Percentiles rank a stretch among this genome's conserved stretches.
Evolutionary conservation across 192 early-diverging fungal species (phyloP).

Genomic region (Pilobolus umbonatus): DNA sequence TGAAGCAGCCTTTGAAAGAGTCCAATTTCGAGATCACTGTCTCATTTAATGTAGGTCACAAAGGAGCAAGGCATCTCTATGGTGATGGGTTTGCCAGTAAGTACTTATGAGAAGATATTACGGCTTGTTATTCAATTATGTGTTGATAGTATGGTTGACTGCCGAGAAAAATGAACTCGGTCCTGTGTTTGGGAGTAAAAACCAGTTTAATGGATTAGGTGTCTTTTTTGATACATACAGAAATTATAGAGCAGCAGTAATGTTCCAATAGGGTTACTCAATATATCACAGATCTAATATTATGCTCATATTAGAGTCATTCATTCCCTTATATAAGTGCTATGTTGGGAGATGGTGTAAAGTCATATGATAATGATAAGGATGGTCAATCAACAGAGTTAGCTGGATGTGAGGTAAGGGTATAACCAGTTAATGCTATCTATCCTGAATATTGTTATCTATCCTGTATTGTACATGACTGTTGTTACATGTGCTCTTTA

Average conservation of each 20-base stretch:
- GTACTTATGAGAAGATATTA: not conserved
- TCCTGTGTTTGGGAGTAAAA: conserved; percentile 84
- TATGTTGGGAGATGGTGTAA: conserved; percentile 91
- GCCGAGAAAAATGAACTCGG: conserved; percentile 64
- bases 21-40: conserved; percentile 83
- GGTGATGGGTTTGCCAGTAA: conserved; percentile 91
- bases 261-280: not conserved
- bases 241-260: conserved; percentile 61
- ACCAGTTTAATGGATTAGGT: conserved; percentile 88
- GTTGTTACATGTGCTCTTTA: too few species aligned
- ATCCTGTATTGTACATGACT: too few species aligned
- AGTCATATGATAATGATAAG: conserved; percentile 75
- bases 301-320: conserved; percentile 35
- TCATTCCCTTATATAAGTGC: conserved; percentile 87
- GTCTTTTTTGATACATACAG: conserved; percentile 97
- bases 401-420: conserved; percentile 65
- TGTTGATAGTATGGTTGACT: conserved; percentile 73
- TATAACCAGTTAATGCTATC: too few species aligned
- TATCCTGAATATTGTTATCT: too few species aligned
- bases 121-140: not conserved
- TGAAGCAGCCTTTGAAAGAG: conserved; percentile 4
- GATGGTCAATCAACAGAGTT: conserved; percentile 73
- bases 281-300: not conserved
- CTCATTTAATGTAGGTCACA: conserved; percentile 84
- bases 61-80: conserved; percentile 66